Evolutionary conservation across 176 grass and related monocot genomes (phyloP).

Genomic region (Musa beccarii): DNA sequence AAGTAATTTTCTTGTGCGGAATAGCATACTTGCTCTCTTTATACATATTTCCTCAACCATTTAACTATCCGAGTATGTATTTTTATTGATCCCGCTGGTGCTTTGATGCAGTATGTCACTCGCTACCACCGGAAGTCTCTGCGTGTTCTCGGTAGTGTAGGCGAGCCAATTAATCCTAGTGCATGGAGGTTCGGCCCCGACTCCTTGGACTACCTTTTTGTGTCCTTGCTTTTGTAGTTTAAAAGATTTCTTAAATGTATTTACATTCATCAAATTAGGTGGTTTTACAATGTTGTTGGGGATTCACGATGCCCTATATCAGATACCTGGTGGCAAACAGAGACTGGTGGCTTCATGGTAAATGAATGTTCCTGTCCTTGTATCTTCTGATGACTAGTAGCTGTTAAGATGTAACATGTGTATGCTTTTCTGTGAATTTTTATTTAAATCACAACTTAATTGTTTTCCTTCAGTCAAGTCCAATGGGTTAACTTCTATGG

Average conservation of each 20-base stretch:
- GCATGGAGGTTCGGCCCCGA: constrained; percentile 62
- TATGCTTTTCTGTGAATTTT: not conserved
- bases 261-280: constrained; percentile 39
- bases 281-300: constrained; percentile 85
- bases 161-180: constrained; percentile 97
- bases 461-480: constrained; percentile 4
- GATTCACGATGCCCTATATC: constrained; percentile 86
- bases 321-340: constrained; percentile 99
- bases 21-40: no score
- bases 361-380: constrained; percentile 10
- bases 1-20: no score
- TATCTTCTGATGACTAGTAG: not conserved
- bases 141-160: constrained; percentile 93
- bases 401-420: not conserved
- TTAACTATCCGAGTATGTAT: not conserved
- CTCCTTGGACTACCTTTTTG: constrained; percentile 13
- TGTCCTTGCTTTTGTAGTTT: not conserved
- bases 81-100: not conserved
- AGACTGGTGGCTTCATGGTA: constrained; percentile 99
- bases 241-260: constrained; percentile 20
- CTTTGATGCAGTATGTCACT: constrained; percentile 58
- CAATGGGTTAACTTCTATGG: constrained; percentile 11
- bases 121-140: constrained; percentile 86
- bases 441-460: not conserved
- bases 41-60: no score